These are phyloP conservation scores for Backusella circina DNA, from an alignment of 192 early-diverging fungal species.

Conservation along the genomic window DNA sequence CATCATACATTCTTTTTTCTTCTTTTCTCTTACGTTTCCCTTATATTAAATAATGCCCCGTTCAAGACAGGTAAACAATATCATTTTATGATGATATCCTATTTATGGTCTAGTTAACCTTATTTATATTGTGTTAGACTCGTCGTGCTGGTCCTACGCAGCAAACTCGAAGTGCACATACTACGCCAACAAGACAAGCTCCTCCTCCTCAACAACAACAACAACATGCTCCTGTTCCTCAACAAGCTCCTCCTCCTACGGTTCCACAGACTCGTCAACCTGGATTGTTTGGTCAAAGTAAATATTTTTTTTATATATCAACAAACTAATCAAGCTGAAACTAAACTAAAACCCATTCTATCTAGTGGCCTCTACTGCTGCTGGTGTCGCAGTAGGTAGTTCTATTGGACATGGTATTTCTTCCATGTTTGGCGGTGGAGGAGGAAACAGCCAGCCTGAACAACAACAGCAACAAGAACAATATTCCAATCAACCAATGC, in stretches of 20 bases:
- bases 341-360: neutral
- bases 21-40: neutral
- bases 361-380: constrained; percentile 83
- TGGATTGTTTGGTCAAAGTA: constrained; percentile 72
- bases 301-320: neutral
- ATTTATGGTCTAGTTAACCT: neutral
- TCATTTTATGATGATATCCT: neutral
- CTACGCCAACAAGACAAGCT: constrained; percentile 55
- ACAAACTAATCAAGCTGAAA: neutral
- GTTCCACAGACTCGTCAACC: constrained; percentile 58
- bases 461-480: constrained; percentile 36
- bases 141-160: constrained; percentile 40
- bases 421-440: constrained; percentile 23
- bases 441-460: constrained; percentile 35
- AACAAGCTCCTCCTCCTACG: constrained; percentile 42
- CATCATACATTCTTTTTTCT: neutral
- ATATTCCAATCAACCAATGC: constrained; percentile 27
- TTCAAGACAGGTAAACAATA: constrained; percentile 17
- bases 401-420: constrained; percentile 57
- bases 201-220: constrained; percentile 42
- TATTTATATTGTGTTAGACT: constrained; percentile 10
- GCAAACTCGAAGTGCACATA: constrained; percentile 46
- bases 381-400: constrained; percentile 87
- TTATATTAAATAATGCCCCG: constrained; percentile 13
- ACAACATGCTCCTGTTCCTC: constrained; percentile 15